Evolutionary conservation across 129 eudicot species (phyloP), one percentile per base, ranked within the genome.

Genomic region (Centaurea solstitialis): DNA sequence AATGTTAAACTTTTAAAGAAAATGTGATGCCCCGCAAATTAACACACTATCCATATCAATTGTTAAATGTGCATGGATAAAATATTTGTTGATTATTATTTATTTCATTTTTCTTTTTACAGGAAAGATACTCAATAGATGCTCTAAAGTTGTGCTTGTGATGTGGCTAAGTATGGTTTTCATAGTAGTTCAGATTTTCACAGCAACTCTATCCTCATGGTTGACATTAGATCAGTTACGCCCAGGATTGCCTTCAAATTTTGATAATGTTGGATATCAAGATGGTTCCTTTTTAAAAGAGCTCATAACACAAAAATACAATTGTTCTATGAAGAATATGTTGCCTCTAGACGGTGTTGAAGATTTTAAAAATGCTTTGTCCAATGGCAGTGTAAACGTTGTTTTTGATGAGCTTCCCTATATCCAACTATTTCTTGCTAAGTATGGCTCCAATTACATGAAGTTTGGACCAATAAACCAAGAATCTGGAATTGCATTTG

Each of bases 381-480:
- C 70, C 12, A 22, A 24, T 53, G 81, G 81, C 15, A 38, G 81
- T 0, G 75, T 82, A 50, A 69, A 37, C 17, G 76, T 37, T 0
- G 13, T 82, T 4, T 18, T 68, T 4, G 85, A 68, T 82, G 66
- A 68, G 59, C 76, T 82, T 24, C 64, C 76, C 0, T 82, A 74
- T 21, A 67, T 81, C 23, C 76, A 80, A 9, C 73, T 80, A 37
- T 82, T 82, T 23, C 81, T 72, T 72, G 13, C 78, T 4, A 80
- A 72, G 78, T 72, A 61, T 59, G 73, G 78, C 13, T 71, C 77
- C 6, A 45, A 72, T 12, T 80, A 61, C 78, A 80, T 26, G 45
- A 82, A 82, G 65, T 38, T 22, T 53, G 85, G 83, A 24, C 83
- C 85, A 1, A 68, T 81, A 68, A 76, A 68, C 22, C 83, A 80